Evolutionary conservation across 768 basidiomycete genomes (phyloP).

Genomic region (Candolleomyces aberdarensis): DNA sequence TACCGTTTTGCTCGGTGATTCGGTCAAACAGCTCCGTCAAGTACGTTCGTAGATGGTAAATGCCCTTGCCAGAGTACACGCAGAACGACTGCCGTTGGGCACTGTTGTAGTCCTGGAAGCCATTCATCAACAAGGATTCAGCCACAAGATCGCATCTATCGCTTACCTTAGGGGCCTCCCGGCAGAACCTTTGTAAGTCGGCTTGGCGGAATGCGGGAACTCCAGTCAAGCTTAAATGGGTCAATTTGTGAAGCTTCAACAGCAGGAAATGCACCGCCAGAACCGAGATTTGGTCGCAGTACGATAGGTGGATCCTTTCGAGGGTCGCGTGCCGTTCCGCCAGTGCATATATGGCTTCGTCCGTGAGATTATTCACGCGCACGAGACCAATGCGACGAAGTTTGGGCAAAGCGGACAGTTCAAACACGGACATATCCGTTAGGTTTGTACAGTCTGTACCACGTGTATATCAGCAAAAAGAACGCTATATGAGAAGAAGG

Average conservation of each 20-base stretch:
- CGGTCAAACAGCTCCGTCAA: conserved; percentile 74
- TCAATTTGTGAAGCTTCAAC: conserved; percentile 83
- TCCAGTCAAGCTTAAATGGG: conserved; percentile 97
- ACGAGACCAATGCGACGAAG: conserved; percentile 94
- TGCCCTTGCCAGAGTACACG: conserved; percentile 93
- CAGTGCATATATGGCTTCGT: conserved; percentile 87
- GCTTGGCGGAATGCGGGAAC: conserved; percentile 84
- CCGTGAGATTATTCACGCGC: conserved; percentile 88
- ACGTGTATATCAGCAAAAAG: conserved; percentile 2
- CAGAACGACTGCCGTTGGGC: conserved; percentile 90
- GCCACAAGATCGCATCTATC: neutral
- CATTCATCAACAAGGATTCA: neutral
- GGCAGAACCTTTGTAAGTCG: conserved; percentile 87
- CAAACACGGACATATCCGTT: conserved; percentile 93
- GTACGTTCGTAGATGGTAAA: conserved; percentile 76
- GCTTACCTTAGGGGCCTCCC: conserved; percentile 80
- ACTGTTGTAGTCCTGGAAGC: conserved; percentile 78
- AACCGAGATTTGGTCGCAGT: conserved; percentile 94
- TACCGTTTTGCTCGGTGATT: conserved; percentile 69
- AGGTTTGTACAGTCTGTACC: conserved; percentile 73
- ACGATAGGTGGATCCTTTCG: conserved; percentile 95
- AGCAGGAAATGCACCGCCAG: conserved; percentile 89
- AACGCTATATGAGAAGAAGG: neutral
- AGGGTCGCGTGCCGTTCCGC: conserved; percentile 82
- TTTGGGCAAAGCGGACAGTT: conserved; percentile 83